Evolutionary conservation across 306 rosid species (phyloP).

Genomic region (Neltuma alba): DNA sequence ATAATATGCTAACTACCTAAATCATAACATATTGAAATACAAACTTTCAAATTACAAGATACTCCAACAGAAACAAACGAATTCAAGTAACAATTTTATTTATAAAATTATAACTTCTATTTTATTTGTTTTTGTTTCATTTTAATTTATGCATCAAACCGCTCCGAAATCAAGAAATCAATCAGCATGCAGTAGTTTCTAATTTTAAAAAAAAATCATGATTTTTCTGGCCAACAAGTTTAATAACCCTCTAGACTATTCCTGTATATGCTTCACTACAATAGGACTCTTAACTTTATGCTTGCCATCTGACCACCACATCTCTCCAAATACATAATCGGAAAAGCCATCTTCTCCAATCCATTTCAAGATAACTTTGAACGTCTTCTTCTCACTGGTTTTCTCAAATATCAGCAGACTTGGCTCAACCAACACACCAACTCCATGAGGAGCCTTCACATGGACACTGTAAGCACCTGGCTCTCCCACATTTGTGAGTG

Average conservation of each 20-base stretch:
- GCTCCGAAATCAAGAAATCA: background rate
- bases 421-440: slow-evolving; percentile 53
- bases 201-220: background rate
- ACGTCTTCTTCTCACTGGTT: slow-evolving; percentile 59
- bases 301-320: slow-evolving; percentile 45
- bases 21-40: background rate
- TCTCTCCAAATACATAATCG: slow-evolving; percentile 49
- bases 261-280: slow-evolving; percentile 42
- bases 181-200: background rate
- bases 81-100: background rate
- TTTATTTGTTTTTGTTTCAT: background rate
- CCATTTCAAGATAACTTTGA: slow-evolving; percentile 41
- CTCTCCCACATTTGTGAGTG: slow-evolving; percentile 54
- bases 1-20: background rate
- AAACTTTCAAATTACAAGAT: background rate
- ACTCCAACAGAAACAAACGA: background rate
- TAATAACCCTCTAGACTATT: background rate
- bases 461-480: slow-evolving; percentile 50
- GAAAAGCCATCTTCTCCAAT: background rate
- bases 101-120: too few relatives aligned
- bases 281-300: slow-evolving; percentile 35
- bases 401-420: slow-evolving; percentile 39
- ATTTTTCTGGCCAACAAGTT: background rate
- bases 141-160: background rate
- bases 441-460: slow-evolving; percentile 54